These are phyloP conservation scores for Naganishia antarctica DNA, from an alignment of 768 basidiomycete genomes.

Conservation along the genomic window DNA sequence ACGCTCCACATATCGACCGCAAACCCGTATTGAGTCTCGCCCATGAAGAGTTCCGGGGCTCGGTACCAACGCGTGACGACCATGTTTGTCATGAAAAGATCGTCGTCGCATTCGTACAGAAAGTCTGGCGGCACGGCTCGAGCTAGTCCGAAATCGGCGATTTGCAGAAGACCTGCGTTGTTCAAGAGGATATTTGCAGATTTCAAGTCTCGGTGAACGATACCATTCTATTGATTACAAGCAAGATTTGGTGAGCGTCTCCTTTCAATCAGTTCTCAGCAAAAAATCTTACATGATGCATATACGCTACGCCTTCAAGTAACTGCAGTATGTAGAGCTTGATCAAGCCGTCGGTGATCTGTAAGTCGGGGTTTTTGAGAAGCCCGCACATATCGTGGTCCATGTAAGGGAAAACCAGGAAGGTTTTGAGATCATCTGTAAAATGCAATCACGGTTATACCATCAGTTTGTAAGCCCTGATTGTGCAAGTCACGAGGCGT, in stretches of 20 bases:
- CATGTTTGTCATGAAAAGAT: slow-evolving; percentile 84
- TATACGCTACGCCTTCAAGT: slow-evolving; percentile 90
- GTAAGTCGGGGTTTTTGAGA: slow-evolving; percentile 78
- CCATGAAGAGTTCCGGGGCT: slow-evolving; percentile 88
- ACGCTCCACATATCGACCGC: slow-evolving; percentile 98
- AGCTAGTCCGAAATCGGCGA: slow-evolving; percentile 96
- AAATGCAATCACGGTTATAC: background rate
- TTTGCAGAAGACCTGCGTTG: slow-evolving; percentile 72
- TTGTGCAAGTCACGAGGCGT: background rate
- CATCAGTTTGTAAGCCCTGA: background rate
- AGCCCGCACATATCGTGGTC: slow-evolving; percentile 96
- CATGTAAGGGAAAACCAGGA: slow-evolving; percentile 99
- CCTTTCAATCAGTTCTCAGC: background rate
- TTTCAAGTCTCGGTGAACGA: slow-evolving; percentile 98
- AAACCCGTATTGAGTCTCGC: slow-evolving; percentile 81
- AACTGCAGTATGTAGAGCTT: slow-evolving; percentile 95
- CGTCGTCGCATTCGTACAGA: slow-evolving; percentile 36
- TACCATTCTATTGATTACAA: slow-evolving; percentile 65
- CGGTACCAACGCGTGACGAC: slow-evolving; percentile 99
- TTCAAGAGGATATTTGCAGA: slow-evolving; percentile 93
- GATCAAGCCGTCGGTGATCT: slow-evolving; percentile 74
- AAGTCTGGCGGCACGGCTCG: slow-evolving; percentile 53
- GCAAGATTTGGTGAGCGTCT: slow-evolving; percentile 1
- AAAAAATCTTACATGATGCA: slow-evolving; percentile 71
- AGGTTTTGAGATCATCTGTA: slow-evolving; percentile 59